Percentiles rank a stretch among this genome's conserved stretches.
These are phyloP conservation scores for Dendrothele bispora DNA, from an alignment of 768 basidiomycete genomes.

Conservation along the genomic window DNA sequence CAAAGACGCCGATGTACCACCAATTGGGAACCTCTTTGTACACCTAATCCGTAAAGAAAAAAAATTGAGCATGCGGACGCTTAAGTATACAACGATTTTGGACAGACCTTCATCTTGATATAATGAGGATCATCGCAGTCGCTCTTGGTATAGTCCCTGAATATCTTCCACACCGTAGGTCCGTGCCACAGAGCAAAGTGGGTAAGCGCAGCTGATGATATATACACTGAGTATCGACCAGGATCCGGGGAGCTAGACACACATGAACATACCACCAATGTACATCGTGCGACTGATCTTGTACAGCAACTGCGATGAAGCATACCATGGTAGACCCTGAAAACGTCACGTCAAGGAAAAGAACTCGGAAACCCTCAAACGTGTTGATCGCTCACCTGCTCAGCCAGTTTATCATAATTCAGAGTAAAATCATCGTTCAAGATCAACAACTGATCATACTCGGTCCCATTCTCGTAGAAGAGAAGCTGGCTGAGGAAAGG, in stretches of 20 bases:
- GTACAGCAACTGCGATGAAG: constrained; percentile 41
- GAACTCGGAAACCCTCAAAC: no score
- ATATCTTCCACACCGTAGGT: constrained; percentile 32
- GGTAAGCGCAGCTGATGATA: background rate
- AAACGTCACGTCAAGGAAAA: no score
- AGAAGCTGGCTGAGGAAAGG: constrained; percentile 39
- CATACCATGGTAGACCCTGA: constrained; percentile 40
- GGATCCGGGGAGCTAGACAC: no score
- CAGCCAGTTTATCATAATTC: constrained; percentile 43
- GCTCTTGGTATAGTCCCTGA: constrained; percentile 25
- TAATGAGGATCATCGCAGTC: constrained; percentile 36
- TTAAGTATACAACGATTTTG: no score
- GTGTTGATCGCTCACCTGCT: constrained; percentile 22
- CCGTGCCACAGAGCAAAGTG: constrained; percentile 40
- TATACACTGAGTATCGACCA: no score
- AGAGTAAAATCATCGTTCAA: constrained; percentile 47
- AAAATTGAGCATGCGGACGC: no score
- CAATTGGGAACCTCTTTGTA: constrained; percentile 34
- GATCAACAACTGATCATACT: constrained; percentile 50
- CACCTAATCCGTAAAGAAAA: constrained; percentile 4
- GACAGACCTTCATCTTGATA: constrained; percentile 32
- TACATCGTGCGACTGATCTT: constrained; percentile 36
- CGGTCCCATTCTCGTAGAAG: constrained; percentile 26
- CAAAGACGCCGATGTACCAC: constrained; percentile 32
- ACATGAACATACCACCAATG: constrained; percentile 29